Percentiles rank a stretch among this genome's conserved stretches.
Conservation (phyloP, 371 early-diverging fungal species). For the Mucor saturninus region DNA sequence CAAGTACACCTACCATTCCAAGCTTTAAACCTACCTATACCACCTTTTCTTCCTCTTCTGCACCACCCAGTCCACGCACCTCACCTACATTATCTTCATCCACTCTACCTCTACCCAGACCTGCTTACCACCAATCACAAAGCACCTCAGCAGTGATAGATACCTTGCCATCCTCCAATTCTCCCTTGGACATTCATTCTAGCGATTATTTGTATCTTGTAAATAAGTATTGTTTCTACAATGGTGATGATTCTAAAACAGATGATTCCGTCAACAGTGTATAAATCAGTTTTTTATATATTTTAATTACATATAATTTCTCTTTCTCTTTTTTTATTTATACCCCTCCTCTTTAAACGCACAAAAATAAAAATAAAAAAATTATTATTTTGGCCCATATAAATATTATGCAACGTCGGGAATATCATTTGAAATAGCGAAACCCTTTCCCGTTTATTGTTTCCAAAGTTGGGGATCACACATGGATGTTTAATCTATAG, state of each 20-base stretch:
- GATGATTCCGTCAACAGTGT: neutral
- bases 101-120: neutral
- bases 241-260: neutral
- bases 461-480: too few relatives aligned
- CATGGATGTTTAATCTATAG: too few relatives aligned
- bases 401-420: too few relatives aligned
- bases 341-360: too few relatives aligned
- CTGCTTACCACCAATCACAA: constrained; percentile 3
- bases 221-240: constrained; percentile 30
- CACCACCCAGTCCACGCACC: constrained; percentile 22
- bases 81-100: constrained; percentile 17
- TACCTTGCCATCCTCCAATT: neutral
- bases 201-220: constrained; percentile 24
- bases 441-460: too few relatives aligned
- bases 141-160: constrained; percentile 10
- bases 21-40: neutral
- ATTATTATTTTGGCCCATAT: too few relatives aligned
- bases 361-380: too few relatives aligned
- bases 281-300: neutral
- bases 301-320: too few relatives aligned
- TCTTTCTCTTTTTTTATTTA: too few relatives aligned
- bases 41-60: constrained; percentile 1
- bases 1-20: neutral
- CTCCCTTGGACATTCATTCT: constrained; percentile 26
- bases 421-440: too few relatives aligned